Conservation (phyloP, 345 rosid genomes). For the Cardamine resedifolia region DNA sequence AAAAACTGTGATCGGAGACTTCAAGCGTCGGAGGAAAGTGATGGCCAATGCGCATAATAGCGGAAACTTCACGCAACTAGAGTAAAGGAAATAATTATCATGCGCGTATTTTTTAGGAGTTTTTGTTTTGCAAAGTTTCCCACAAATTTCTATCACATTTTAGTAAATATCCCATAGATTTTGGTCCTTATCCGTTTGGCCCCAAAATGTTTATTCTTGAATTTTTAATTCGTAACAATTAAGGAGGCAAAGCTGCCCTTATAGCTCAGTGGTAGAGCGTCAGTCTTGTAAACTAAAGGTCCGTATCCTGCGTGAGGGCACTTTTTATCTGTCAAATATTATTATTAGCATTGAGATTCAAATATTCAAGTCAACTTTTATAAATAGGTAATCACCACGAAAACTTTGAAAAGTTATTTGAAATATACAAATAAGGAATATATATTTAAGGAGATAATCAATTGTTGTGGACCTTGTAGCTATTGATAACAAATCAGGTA, state of each 20-base stretch:
- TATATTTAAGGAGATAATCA: not conserved
- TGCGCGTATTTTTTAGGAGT: not conserved
- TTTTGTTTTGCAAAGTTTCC: not conserved
- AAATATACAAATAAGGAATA: not conserved
- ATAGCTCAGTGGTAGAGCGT: conserved; percentile 85
- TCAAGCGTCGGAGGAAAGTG: not conserved
- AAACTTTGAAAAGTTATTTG: not conserved
- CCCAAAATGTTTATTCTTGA: not conserved
- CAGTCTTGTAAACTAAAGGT: conserved; percentile 91
- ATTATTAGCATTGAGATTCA: no score
- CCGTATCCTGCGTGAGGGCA: conserved; percentile 80
- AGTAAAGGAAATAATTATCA: conserved; percentile 3
- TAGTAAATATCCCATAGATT: not conserved
- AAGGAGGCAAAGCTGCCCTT: conserved; percentile 12
- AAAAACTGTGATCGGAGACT: conserved; percentile 12
- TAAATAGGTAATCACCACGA: not conserved
- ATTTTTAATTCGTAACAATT: not conserved
- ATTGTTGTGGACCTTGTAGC: not conserved
- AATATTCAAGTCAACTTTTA: not conserved
- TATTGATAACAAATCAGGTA: not conserved
- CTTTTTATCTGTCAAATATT: no score
- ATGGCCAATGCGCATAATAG: conserved; percentile 19
- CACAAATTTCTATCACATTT: not conserved
- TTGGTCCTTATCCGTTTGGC: not conserved
- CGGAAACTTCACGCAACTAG: conserved; percentile 23